A percentile compares a stretch with the other conserved stretches of the same genome.
Conservation (phyloP, 306 rosid species). For the Vigna hirtella region DNA sequence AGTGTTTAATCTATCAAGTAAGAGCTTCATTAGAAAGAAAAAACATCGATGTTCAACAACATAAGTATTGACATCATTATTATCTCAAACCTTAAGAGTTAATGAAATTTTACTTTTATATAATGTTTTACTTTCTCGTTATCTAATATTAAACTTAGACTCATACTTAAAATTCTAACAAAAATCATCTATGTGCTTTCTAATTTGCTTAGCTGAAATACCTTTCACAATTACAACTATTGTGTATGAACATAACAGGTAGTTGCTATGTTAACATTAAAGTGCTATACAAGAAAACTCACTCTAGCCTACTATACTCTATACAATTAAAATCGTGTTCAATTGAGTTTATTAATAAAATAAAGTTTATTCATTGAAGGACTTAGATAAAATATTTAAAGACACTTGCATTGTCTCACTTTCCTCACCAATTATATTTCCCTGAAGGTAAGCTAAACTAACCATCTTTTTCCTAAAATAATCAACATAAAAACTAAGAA, state of each 20-base stretch:
- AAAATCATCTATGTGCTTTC: too few species aligned
- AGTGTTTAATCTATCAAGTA: rapidly evolving
- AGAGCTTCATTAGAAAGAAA: too few species aligned
- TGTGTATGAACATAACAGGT: background rate
- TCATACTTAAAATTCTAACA: too few species aligned
- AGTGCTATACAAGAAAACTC: background rate
- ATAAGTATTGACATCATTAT: too few species aligned
- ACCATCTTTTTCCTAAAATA: background rate
- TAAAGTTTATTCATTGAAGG: too few species aligned
- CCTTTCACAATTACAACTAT: too few species aligned
- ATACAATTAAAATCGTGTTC: background rate
- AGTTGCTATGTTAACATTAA: slow-evolving; percentile 1
- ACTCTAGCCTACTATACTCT: slow-evolving; percentile 4
- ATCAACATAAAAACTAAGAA: background rate
- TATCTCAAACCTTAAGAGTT: too few species aligned
- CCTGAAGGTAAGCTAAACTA: slow-evolving; percentile 12
- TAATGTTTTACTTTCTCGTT: too few species aligned
- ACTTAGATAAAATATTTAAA: background rate
- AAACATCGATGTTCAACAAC: too few species aligned
- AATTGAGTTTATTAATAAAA: background rate
- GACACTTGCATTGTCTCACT: background rate
- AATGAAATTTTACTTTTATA: too few species aligned
- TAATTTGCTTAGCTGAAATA: background rate
- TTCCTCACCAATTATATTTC: background rate
- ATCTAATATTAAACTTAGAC: too few species aligned